phyloP scores from a whole-genome alignment of 208 protist genomes.

The Leptomonas seymouri region DNA sequence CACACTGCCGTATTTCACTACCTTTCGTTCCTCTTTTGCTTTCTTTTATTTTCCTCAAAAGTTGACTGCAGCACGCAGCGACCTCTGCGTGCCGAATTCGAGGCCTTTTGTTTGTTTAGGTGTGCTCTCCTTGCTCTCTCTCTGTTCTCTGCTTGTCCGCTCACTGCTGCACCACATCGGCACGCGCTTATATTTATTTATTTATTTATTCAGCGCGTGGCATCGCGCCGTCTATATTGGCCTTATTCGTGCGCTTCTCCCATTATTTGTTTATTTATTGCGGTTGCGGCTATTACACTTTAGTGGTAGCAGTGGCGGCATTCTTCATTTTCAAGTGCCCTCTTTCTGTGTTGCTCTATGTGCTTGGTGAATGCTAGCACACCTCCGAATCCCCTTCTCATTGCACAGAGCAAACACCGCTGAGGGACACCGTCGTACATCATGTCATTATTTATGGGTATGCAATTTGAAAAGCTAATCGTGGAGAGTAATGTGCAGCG shows the following conservation, averaged over 20 bases:
- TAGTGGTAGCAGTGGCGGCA: no score
- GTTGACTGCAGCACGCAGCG: background rate
- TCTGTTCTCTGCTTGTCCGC: constrained; percentile 7
- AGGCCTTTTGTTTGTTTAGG: background rate
- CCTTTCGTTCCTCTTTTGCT: constrained; percentile 20
- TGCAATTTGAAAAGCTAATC: background rate
- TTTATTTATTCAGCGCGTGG: no score
- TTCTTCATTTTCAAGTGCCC: no score
- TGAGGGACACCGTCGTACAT: no score
- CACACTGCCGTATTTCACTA: constrained; percentile 24
- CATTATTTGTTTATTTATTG: constrained; percentile 18
- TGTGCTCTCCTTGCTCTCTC: background rate
- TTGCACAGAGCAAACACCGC: no score
- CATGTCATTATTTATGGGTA: constrained; percentile 12
- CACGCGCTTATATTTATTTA: background rate
- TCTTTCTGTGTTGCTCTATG: no score
- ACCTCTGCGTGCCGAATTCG: constrained; percentile 4
- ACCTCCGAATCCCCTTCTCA: no score
- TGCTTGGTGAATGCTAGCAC: no score
- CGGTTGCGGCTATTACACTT: no score
- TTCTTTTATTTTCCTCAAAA: constrained; percentile 32
- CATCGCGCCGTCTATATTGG: no score
- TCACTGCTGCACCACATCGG: background rate
- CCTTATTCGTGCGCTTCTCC: background rate
- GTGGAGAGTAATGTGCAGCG: background rate